Conservation (phyloP, 305 asterid species). For the Fraxinus albicans region DNA sequence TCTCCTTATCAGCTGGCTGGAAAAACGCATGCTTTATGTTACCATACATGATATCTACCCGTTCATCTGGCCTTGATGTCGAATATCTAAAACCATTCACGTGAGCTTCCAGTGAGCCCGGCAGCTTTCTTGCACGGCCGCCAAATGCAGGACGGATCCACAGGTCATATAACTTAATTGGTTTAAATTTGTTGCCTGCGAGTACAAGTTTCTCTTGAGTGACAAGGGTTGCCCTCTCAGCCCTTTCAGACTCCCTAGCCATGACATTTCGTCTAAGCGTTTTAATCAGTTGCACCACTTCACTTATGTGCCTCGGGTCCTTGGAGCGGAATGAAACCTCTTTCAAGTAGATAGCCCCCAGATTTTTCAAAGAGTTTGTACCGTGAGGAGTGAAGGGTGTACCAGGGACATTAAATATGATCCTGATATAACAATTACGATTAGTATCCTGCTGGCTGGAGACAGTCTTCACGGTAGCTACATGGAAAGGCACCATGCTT, state of each 20-base stretch:
- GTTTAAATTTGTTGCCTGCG: constrained; percentile 63
- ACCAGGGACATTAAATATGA: constrained; percentile 75
- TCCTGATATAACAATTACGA: constrained; percentile 61
- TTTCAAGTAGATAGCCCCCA: constrained; percentile 58
- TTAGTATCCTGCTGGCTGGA: constrained; percentile 71
- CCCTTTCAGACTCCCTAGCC: constrained; percentile 76
- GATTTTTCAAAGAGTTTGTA: constrained; percentile 51
- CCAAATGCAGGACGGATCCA: constrained; percentile 83
- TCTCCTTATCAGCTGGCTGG: constrained; percentile 84
- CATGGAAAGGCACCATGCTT: constrained; percentile 73
- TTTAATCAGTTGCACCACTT: constrained; percentile 65
- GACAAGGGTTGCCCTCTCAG: constrained; percentile 75
- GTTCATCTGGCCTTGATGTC: constrained; percentile 61
- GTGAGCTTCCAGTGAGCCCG: constrained; percentile 74
- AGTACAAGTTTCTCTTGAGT: constrained; percentile 65
- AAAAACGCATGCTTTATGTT: constrained; percentile 75
- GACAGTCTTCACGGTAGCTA: constrained; percentile 65
- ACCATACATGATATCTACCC: constrained; percentile 63
- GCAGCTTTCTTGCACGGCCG: constrained; percentile 64
- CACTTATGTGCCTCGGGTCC: constrained; percentile 73
- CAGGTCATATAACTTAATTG: constrained; percentile 55
- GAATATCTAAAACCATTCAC: constrained; percentile 71
- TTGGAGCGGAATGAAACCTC: constrained; percentile 69
- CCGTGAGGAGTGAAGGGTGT: constrained; percentile 65
- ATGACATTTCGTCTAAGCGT: constrained; percentile 55